phyloP scores from a whole-genome alignment of 768 basidiomycete species.

The Xerocomellus amylosporus region DNA sequence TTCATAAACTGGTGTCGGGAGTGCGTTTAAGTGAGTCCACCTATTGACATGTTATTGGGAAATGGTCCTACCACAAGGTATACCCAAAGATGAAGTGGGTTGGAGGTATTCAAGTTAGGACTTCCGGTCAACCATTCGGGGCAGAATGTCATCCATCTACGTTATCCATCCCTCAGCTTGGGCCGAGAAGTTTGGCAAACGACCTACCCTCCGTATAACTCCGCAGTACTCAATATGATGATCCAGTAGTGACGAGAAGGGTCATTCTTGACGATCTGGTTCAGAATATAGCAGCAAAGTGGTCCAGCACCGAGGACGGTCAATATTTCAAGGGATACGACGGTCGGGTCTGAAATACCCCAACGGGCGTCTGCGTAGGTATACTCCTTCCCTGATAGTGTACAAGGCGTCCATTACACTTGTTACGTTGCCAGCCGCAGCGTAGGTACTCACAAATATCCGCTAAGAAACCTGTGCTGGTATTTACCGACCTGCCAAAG shows the following conservation, averaged over 20 bases:
- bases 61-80: slow-evolving; percentile 66
- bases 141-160: slow-evolving; percentile 84
- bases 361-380: slow-evolving; percentile 78
- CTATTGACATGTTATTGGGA: background rate
- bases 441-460: slow-evolving; percentile 58
- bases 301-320: slow-evolving; percentile 76
- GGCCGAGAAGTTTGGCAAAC: background rate
- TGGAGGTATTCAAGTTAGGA: slow-evolving; percentile 68
- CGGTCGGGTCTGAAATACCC: slow-evolving; percentile 74
- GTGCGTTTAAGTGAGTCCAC: background rate
- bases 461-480: slow-evolving; percentile 65
- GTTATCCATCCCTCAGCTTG: background rate
- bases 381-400: slow-evolving; percentile 69
- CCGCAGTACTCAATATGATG: slow-evolving; percentile 69
- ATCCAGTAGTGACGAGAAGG: slow-evolving; percentile 67
- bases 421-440: background rate
- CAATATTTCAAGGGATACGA: slow-evolving; percentile 80
- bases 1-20: slow-evolving; percentile 68
- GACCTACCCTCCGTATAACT: slow-evolving; percentile 74
- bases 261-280: slow-evolving; percentile 61
- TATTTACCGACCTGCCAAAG: slow-evolving; percentile 71
- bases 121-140: slow-evolving; percentile 83
- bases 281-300: slow-evolving; percentile 68
- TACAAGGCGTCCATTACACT: background rate
- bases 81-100: slow-evolving; percentile 71